Evolutionary conservation across 2,329 filamentous ascomycete genomes (phyloP), one percentile per base, ranked within the genome.

Genomic region (Fusarium sterilihyphosum): DNA sequence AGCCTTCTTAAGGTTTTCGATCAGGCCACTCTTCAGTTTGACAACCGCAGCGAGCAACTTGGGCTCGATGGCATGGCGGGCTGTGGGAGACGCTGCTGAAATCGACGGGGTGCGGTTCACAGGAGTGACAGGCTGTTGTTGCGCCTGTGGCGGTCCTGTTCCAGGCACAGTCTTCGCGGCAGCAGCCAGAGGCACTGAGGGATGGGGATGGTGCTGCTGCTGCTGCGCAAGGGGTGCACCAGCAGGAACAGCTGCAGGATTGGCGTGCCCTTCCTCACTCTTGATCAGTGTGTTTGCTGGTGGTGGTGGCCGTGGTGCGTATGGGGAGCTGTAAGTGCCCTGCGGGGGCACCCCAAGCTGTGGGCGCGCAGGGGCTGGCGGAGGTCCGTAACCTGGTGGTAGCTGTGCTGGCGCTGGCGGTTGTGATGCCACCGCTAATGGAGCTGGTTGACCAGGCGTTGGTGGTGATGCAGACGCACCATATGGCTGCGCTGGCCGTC

Each of bases 21-120:
- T 82, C 22, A 88, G 81, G 16, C 86, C 85, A 17, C 84, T 83
- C 74, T 86, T 87, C 77, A 89, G 84, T 24, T 82, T 82, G 40
- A 83, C 81, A 24, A 89, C 82, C 20, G 84, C 83, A 12, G 79
- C 74, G 29, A 85, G 78, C 3, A 88, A 78, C 40, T 82, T 82
- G 2, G 85, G 83, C n/a, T 87, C 83, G 33, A 88, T 84, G 33
- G 85, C 83, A 13, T 82, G 81, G 38, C 81, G 79, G 13, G 77
- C 65, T 18, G 80, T 69, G n/a, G 73, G 65, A n/a, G 77, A 54
- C 9, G 74, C 59, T 16, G 81, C 67, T 26, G 81, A 73, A n/a
- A 80, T 71, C 44, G 78, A 71, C 8, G 79, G 63, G 17, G 80
- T 65, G n/a, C 76, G 77, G 35, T 57, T 74, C 11, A 74, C 71